A percentile compares a stretch with the other conserved stretches of the same genome.
Conservation (phyloP, 495 filamentous ascomycete species). For the Penicillium egyptiacum region DNA sequence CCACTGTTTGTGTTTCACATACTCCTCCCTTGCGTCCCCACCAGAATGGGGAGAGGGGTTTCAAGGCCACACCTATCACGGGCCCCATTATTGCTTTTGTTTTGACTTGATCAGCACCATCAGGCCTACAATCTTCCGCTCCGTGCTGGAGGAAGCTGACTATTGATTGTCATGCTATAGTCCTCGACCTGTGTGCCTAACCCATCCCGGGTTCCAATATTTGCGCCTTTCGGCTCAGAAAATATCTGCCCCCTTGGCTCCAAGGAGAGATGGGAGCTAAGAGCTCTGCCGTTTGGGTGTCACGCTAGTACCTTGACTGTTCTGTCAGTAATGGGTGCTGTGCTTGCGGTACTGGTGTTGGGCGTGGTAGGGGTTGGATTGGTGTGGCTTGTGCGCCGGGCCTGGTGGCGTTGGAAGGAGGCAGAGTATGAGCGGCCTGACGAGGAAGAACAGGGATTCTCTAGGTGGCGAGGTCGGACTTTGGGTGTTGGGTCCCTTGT, state of each 20-base stretch:
- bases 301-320: slow-evolving; percentile 51
- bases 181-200: slow-evolving; percentile 54
- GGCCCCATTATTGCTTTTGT: neutral
- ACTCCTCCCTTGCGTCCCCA: slow-evolving; percentile 4
- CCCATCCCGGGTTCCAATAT: slow-evolving; percentile 38
- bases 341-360: slow-evolving; percentile 37
- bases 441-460: slow-evolving; percentile 7
- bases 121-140: neutral
- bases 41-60: slow-evolving; percentile 8
- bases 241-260: slow-evolving; percentile 49
- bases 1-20: slow-evolving; percentile 5
- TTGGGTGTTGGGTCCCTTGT: slow-evolving; percentile 13
- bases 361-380: slow-evolving; percentile 30
- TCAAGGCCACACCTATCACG: neutral
- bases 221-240: slow-evolving; percentile 44
- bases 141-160: slow-evolving; percentile 1
- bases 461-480: slow-evolving; percentile 11
- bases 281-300: slow-evolving; percentile 50
- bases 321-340: slow-evolving; percentile 39
- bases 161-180: slow-evolving; percentile 24
- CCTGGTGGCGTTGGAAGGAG: slow-evolving; percentile 30
- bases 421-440: slow-evolving; percentile 11
- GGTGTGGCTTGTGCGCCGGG: slow-evolving; percentile 26
- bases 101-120: neutral
- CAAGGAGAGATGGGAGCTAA: slow-evolving; percentile 55